These are phyloP conservation scores for Cyberlindnera xishuangbannaensis DNA, from an alignment of 805 yeast genomes.

Conservation along the genomic window DNA sequence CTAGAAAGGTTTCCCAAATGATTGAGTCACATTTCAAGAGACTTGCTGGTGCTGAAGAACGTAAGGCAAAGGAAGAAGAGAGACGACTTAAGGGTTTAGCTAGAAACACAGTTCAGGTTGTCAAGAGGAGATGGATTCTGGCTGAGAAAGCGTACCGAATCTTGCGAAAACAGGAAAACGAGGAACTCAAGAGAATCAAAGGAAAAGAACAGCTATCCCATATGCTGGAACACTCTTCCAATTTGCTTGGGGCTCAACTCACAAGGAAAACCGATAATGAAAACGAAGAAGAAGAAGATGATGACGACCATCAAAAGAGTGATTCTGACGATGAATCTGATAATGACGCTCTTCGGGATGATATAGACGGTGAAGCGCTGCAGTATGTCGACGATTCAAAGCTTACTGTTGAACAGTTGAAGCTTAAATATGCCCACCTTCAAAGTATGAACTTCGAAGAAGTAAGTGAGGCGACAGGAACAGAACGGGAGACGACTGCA, in stretches of 20 bases:
- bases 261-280: slow-evolving; percentile 33
- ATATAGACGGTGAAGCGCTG: slow-evolving; percentile 11
- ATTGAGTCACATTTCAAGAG: slow-evolving; percentile 83
- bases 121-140: slow-evolving; percentile 82
- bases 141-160: slow-evolving; percentile 79
- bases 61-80: slow-evolving; percentile 70
- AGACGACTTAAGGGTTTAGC: slow-evolving; percentile 65
- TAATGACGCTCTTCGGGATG: slow-evolving; percentile 24
- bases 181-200: slow-evolving; percentile 68
- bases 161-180: slow-evolving; percentile 70
- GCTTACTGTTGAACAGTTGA: slow-evolving; percentile 26
- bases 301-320: no score
- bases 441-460: slow-evolving; percentile 22
- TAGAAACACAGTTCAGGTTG: slow-evolving; percentile 76
- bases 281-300: slow-evolving; percentile 11
- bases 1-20: slow-evolving; percentile 72
- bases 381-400: slow-evolving; percentile 22
- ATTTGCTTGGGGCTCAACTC: slow-evolving; percentile 79
- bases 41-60: slow-evolving; percentile 82
- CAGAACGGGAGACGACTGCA: slow-evolving; percentile 15
- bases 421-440: slow-evolving; percentile 22
- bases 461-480: slow-evolving; percentile 23
- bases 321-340: slow-evolving; percentile 14
- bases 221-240: slow-evolving; percentile 88
- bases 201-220: slow-evolving; percentile 85